A percentile compares a stretch with the other conserved stretches of the same genome.
phyloP scores from a whole-genome alignment of 1,284 basidiomycete genomes.

The Tilletia indica region DNA sequence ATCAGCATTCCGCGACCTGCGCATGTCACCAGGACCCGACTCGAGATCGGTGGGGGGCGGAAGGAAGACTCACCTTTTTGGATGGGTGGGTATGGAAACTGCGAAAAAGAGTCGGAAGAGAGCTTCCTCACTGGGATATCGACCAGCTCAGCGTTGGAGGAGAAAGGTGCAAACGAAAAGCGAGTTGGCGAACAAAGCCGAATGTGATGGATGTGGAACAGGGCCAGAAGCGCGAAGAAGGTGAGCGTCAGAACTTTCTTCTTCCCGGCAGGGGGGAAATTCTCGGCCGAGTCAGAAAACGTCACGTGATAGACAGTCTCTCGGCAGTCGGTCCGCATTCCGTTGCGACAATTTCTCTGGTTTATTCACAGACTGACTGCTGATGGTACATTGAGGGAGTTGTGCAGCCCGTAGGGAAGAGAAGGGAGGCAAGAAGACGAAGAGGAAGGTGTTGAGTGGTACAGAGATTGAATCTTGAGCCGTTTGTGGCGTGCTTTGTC shows the following conservation, averaged over 20 bases:
- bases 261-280: neutral
- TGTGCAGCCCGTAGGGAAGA: no score
- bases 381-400: no score
- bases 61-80: conserved; percentile 5
- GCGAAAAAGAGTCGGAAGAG: neutral
- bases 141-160: conserved; percentile 17
- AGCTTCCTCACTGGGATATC: conserved; percentile 16
- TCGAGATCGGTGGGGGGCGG: no score
- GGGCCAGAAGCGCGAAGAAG: neutral
- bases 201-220: neutral
- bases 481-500: no score
- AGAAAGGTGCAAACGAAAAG: conserved; percentile 7
- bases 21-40: no score
- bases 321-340: no score
- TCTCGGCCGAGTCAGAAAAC: neutral
- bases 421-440: no score
- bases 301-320: neutral
- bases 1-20: no score
- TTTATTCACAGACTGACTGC: no score
- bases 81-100: neutral
- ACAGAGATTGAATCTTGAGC: no score
- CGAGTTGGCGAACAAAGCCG: conserved; percentile 10
- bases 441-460: no score
- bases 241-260: neutral
- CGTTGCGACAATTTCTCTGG: no score